Conservation (phyloP, 495 filamentous ascomycete species). For the Bryoglossum gracile region DNA sequence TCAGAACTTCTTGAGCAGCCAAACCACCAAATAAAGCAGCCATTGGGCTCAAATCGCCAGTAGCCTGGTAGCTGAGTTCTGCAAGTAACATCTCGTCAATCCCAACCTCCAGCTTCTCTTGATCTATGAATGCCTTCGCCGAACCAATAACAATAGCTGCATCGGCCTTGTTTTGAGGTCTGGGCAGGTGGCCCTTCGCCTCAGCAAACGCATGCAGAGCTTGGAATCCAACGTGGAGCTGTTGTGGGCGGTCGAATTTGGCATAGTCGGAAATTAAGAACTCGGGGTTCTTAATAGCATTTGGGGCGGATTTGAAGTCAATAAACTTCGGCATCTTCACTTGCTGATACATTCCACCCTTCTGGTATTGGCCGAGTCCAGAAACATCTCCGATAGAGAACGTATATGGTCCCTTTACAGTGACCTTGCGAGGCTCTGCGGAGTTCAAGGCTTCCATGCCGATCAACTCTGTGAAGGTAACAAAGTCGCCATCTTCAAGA, state of each 20-base stretch:
- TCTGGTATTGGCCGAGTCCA: slow-evolving; percentile 71
- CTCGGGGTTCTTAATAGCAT: slow-evolving; percentile 78
- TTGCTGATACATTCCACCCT: slow-evolving; percentile 84
- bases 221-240: slow-evolving; percentile 90
- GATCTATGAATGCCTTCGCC: slow-evolving; percentile 60
- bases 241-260: slow-evolving; percentile 89
- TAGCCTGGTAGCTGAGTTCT: slow-evolving; percentile 94
- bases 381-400: slow-evolving; percentile 96
- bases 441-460: slow-evolving; percentile 89
- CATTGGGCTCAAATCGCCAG: slow-evolving; percentile 83
- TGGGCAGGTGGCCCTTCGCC: slow-evolving; percentile 64
- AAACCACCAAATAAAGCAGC: slow-evolving; percentile 94
- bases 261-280: slow-evolving; percentile 90
- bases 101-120: slow-evolving; percentile 66
- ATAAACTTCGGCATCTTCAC: slow-evolving; percentile 97
- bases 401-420: slow-evolving; percentile 92
- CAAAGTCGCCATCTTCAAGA: slow-evolving; percentile 91
- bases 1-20: slow-evolving; percentile 91
- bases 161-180: slow-evolving; percentile 77
- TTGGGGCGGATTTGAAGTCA: slow-evolving; percentile 73
- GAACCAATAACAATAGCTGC: slow-evolving; percentile 68
- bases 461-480: slow-evolving; percentile 87
- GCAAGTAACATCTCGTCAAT: slow-evolving; percentile 87
- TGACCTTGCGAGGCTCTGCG: slow-evolving; percentile 76
- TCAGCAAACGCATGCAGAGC: slow-evolving; percentile 79